Evolutionary conservation across 495 filamentous ascomycete species (phyloP).

Genomic region (Aspergillus asperescens): DNA sequence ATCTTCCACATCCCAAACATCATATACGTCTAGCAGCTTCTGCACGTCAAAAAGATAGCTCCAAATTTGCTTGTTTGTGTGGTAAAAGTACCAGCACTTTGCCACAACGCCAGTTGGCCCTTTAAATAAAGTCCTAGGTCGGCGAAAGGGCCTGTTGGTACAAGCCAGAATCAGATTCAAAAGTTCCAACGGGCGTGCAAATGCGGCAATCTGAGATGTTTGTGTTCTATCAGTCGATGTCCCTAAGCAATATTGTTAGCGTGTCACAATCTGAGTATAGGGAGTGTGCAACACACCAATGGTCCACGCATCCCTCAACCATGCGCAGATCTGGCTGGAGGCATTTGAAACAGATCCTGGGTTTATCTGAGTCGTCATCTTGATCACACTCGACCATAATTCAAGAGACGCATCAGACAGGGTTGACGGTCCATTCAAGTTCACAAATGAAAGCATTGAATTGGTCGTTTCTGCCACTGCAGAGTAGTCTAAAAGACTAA

Average conservation of each 20-base stretch:
- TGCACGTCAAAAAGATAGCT: conserved; percentile 35
- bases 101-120: conserved; percentile 29
- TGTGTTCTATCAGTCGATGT: conserved; percentile 35
- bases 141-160: conserved; percentile 31
- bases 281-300: conserved; percentile 51
- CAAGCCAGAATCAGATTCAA: conserved; percentile 37
- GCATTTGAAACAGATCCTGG: conserved; percentile 59
- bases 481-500: conserved; percentile 57
- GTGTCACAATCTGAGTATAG: neutral
- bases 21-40: conserved; percentile 18
- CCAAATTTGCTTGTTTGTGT: conserved; percentile 30
- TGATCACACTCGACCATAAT: conserved; percentile 61
- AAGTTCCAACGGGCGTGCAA: conserved; percentile 37
- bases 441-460: conserved; percentile 65
- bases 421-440: conserved; percentile 72
- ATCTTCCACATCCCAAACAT: conserved; percentile 27
- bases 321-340: conserved; percentile 65
- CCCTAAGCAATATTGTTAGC: conserved; percentile 26
- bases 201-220: conserved; percentile 37
- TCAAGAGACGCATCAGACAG: conserved; percentile 75
- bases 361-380: conserved; percentile 48
- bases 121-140: conserved; percentile 18
- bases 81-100: conserved; percentile 34
- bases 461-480: conserved; percentile 57
- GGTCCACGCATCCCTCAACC: conserved; percentile 76